phyloP scores from a whole-genome alignment of 257 asterid genomes.

The Capsicum chinense region DNA sequence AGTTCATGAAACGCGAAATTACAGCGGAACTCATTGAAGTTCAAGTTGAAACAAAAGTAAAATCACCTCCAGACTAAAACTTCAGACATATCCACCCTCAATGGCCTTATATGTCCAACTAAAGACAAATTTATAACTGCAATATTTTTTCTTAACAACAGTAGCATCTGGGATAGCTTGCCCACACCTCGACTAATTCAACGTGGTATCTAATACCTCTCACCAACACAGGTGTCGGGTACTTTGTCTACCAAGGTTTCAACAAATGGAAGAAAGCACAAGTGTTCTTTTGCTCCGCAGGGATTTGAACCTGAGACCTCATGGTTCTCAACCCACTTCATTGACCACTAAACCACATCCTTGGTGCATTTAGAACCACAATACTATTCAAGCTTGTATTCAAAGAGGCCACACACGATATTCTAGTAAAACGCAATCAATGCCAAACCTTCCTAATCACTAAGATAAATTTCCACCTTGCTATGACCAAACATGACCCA shows the following conservation, averaged over 20 bases:
- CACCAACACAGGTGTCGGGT: neutral
- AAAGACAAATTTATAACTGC: neutral
- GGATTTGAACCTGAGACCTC: too few species aligned
- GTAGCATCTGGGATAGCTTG: neutral
- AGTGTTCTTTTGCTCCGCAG: too few species aligned
- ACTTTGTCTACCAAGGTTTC: too few species aligned
- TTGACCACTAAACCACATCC: neutral
- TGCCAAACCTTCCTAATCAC: neutral
- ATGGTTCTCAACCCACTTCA: too few species aligned
- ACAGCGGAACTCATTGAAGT: neutral
- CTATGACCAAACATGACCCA: neutral
- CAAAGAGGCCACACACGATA: neutral
- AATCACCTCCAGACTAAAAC: neutral
- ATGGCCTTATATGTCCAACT: neutral
- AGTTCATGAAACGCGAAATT: neutral
- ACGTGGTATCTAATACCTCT: neutral
- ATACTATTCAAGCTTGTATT: neutral
- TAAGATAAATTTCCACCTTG: neutral
- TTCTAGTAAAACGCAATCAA: neutral
- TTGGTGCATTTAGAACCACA: neutral
- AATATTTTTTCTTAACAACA: neutral
- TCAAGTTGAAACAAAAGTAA: neutral
- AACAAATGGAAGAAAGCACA: too few species aligned
- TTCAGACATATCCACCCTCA: constrained; percentile 17
- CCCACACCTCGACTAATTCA: neutral